Percentiles rank a stretch among this genome's conserved stretches.
Evolutionary conservation across 768 basidiomycete genomes (phyloP).

Genomic region (Lactarius evosmus): DNA sequence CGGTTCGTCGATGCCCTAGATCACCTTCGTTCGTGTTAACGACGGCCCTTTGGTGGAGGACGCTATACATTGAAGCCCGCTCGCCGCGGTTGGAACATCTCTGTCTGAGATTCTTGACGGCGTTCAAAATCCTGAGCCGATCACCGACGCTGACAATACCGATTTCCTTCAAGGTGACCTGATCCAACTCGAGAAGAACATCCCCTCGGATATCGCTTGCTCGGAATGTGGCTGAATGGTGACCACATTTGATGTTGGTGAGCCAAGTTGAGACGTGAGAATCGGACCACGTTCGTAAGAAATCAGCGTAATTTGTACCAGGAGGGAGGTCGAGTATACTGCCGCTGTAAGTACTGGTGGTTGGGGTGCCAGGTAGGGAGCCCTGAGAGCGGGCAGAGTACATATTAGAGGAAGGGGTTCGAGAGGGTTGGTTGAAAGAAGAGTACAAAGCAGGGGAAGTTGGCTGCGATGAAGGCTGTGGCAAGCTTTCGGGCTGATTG

Average conservation of each 20-base stretch:
- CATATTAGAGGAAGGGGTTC: constrained; percentile 37
- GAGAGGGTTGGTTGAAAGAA: constrained; percentile 36
- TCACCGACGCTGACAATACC: constrained; percentile 88
- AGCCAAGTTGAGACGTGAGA: constrained; percentile 76
- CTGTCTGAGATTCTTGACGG: constrained; percentile 73
- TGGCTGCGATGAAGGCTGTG: constrained; percentile 39
- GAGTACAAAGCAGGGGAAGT: constrained; percentile 39
- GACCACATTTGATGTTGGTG: constrained; percentile 65
- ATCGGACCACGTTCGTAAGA: constrained; percentile 70
- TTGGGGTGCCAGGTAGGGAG: constrained; percentile 44
- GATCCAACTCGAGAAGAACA: constrained; percentile 89
- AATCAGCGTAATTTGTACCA: constrained; percentile 58
- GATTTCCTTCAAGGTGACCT: constrained; percentile 85
- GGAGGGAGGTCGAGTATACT: constrained; percentile 53
- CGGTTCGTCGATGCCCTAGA: constrained; percentile 27
- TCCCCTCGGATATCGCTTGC: constrained; percentile 90
- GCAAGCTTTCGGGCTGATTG: constrained; percentile 36
- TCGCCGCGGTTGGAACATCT: constrained; percentile 40
- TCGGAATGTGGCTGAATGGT: constrained; percentile 66
- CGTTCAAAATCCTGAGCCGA: constrained; percentile 80
- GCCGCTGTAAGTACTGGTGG: constrained; percentile 31
- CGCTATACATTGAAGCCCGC: constrained; percentile 5
- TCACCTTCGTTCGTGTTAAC: constrained; percentile 23
- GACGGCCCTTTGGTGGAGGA: constrained; percentile 16
- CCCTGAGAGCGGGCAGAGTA: constrained; percentile 42